Evolutionary conservation across 192 early-diverging fungal species (phyloP), one percentile per base, ranked within the genome.

Genomic region (Umbelopsis sp.): DNA sequence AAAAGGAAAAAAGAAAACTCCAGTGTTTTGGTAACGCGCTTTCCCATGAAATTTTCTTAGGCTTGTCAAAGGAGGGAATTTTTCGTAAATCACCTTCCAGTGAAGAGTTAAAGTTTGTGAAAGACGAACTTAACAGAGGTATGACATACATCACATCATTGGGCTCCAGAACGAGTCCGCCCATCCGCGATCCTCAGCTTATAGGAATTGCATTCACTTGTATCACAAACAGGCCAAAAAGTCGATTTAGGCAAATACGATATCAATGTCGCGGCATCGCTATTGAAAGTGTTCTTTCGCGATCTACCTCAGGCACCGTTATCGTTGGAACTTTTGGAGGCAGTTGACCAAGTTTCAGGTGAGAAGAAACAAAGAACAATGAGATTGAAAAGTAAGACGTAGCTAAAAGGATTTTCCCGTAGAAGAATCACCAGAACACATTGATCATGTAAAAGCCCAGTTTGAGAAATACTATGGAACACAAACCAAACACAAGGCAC

Each of bases 1-100:
- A 23, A 44, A 44, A 33, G 18, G n/a, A 22, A 30, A 30, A 30
- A 30, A 30, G 27, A 30, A 30, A 30, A 30, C 27, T 30, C 27
- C 27, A 30, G 27, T 30, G 23, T 30, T 61, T 49, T 5, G 23
- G 27, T 49, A 49, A 52, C 27, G n/a, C 44, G 27, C 27, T 30
- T n/a, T 55, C 30, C 50, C 25, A 27, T 47, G 46, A 18, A 30
- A n/a, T n/a, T 10, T 64, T 44, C n/a, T 61, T 73, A 85, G 91
- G 93, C 0, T 80, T 97, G 46, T 80, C 87, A 51, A 86, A 87
- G 18, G 92, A 94, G 72, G 96, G 95, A 20, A 73, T 97, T 21
- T 97, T 97, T 72, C 83, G 96, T 18, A 84, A 91, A 48, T 92
- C 93, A n/a, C 96, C 96, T 22, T 81, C 84, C 15, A 88, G 89